These are phyloP conservation scores for Musa itinerans DNA, from an alignment of 176 grass and related monocot species.

Conservation along the genomic window DNA sequence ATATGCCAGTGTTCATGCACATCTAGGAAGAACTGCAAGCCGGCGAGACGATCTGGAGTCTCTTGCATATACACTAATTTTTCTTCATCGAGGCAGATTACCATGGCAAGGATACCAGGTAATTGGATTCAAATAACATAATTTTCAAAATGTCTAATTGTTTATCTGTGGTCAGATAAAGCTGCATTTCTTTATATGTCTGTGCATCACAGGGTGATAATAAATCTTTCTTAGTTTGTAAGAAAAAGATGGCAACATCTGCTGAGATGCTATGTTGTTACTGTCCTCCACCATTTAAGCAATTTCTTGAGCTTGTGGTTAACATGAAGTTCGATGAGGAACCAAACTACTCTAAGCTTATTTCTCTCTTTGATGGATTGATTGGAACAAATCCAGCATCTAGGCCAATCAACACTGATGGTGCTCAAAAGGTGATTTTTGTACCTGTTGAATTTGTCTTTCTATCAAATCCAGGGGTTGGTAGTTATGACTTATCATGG, in stretches of 20 bases:
- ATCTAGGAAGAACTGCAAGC: constrained; percentile 88
- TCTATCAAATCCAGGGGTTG: background rate
- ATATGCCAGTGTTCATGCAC: constrained; percentile 83
- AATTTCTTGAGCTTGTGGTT: constrained; percentile 66
- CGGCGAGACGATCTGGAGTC: constrained; percentile 87
- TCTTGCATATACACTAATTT: constrained; percentile 71
- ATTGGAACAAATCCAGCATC: constrained; percentile 66
- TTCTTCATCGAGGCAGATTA: constrained; percentile 69
- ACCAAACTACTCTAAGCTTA: constrained; percentile 71
- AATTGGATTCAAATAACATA: background rate
- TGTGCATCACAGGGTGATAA: constrained; percentile 53
- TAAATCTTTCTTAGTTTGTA: constrained; percentile 82
- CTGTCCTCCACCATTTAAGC: constrained; percentile 68
- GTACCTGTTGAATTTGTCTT: background rate
- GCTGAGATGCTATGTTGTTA: constrained; percentile 60
- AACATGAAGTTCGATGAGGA: constrained; percentile 96
- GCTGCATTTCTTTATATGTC: constrained; percentile 5
- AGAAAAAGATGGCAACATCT: constrained; percentile 85
- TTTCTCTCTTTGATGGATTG: constrained; percentile 66
- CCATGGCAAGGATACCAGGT: constrained; percentile 92
- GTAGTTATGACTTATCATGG: constrained; percentile 18
- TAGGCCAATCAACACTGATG: constrained; percentile 66
- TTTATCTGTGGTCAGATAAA: constrained; percentile 4
- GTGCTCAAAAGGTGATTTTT: constrained; percentile 52
- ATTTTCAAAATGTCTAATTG: constrained; percentile 21